These are phyloP conservation scores for Penicillium taxi DNA, from an alignment of 495 filamentous ascomycete genomes.

Conservation along the genomic window DNA sequence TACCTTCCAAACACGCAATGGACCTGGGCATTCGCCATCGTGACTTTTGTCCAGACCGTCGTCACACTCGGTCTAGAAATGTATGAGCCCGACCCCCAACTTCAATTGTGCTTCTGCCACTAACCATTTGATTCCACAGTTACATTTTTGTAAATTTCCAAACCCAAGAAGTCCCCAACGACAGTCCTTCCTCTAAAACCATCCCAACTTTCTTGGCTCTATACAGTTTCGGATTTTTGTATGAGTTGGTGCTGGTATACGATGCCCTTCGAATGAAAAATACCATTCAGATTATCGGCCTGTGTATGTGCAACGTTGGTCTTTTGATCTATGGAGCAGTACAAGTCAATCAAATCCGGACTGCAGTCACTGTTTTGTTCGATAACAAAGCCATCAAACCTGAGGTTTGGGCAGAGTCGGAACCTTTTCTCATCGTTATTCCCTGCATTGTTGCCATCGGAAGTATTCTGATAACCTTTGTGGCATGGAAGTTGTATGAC, in stretches of 20 bases:
- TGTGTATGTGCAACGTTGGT: slow-evolving; percentile 85
- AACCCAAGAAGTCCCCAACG: slow-evolving; percentile 54
- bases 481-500: slow-evolving; percentile 92
- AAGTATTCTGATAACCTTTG: slow-evolving; percentile 60
- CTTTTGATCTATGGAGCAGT: slow-evolving; percentile 87
- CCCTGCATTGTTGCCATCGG: slow-evolving; percentile 74
- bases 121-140: slow-evolving; percentile 14
- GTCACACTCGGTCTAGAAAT: slow-evolving; percentile 76
- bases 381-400: slow-evolving; percentile 25
- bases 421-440: slow-evolving; percentile 75
- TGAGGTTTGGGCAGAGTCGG: slow-evolving; percentile 55
- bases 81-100: slow-evolving; percentile 47
- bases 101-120: background rate
- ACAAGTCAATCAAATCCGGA: slow-evolving; percentile 79
- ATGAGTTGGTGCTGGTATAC: slow-evolving; percentile 80
- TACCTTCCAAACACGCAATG: slow-evolving; percentile 73
- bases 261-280: slow-evolving; percentile 93
- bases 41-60: slow-evolving; percentile 66
- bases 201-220: slow-evolving; percentile 87
- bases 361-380: slow-evolving; percentile 51
- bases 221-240: slow-evolving; percentile 96
- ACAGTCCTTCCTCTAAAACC: slow-evolving; percentile 47
- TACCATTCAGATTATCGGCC: slow-evolving; percentile 95
- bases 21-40: slow-evolving; percentile 77
- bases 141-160: slow-evolving; percentile 49